Percentiles rank a stretch among this genome's conserved stretches.
Conservation (phyloP, 2,329 filamentous ascomycete genomes). For the Alternaria ethzedia region DNA sequence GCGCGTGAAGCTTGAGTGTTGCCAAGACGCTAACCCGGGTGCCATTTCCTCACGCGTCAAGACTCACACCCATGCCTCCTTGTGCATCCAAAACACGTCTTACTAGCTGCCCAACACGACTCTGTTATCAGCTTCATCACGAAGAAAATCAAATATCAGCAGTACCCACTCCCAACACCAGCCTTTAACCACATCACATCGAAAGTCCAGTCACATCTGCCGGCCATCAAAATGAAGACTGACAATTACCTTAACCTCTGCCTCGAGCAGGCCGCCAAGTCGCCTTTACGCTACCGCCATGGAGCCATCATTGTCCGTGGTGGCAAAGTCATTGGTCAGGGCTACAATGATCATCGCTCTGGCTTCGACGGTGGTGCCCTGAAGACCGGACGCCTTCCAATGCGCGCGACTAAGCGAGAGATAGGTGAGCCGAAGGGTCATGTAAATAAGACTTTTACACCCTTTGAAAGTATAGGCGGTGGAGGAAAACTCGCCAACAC, state of each 20-base stretch:
- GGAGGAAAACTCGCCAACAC: slow-evolving; percentile 50
- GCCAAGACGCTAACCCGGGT: slow-evolving; percentile 14
- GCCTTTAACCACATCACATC: neutral
- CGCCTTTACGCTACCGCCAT: slow-evolving; percentile 59
- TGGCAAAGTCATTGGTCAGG: slow-evolving; percentile 61
- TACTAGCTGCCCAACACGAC: neutral
- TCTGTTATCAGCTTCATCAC: neutral
- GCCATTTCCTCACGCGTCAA: neutral
- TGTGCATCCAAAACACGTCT: neutral
- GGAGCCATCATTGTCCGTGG: slow-evolving; percentile 60
- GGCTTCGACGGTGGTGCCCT: slow-evolving; percentile 59
- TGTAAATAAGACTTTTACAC: slow-evolving; percentile 44
- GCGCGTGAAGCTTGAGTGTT: neutral
- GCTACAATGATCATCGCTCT: slow-evolving; percentile 58
- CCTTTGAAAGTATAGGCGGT: slow-evolving; percentile 49
- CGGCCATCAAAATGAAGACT: slow-evolving; percentile 48
- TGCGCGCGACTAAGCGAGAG: slow-evolving; percentile 27
- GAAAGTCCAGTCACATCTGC: neutral
- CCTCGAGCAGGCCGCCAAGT: slow-evolving; percentile 59
- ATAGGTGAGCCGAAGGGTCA: neutral
- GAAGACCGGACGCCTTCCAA: slow-evolving; percentile 53
- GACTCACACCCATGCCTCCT: neutral
- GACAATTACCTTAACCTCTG: slow-evolving; percentile 59
- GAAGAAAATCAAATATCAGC: neutral
- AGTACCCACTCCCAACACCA: neutral